Percentiles rank a stretch among this genome's conserved stretches.
Conservation (phyloP, 2,329 filamentous ascomycete species). For the Fusarium musae region DNA sequence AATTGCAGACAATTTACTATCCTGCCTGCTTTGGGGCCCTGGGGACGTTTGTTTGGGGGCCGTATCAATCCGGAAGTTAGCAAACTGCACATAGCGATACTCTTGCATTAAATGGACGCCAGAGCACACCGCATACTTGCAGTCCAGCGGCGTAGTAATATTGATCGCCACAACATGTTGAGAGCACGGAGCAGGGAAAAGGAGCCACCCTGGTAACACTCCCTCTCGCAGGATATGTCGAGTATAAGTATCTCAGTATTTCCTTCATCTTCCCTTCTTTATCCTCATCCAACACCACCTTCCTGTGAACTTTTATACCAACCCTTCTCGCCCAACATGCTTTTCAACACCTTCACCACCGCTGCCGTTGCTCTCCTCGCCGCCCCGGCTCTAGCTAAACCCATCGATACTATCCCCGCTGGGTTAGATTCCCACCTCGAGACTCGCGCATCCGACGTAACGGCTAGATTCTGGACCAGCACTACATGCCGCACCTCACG, state of each 20-base stretch:
- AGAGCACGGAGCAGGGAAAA: too few species aligned
- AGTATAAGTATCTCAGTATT: neutral
- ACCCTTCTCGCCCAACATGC: neutral
- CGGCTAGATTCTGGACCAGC: too few species aligned
- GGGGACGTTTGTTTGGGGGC: neutral
- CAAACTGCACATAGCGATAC: accelerated
- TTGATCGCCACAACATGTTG: accelerated
- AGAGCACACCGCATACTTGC: neutral
- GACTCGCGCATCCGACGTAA: neutral
- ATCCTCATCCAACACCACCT: too few species aligned
- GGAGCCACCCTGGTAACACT: too few species aligned
- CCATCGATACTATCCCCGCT: neutral
- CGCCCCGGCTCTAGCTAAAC: neutral
- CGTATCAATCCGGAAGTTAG: neutral
- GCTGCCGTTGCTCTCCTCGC: neutral
- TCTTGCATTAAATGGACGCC: accelerated
- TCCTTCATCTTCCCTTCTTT: neutral
- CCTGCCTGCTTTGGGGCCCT: neutral
- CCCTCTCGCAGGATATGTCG: accelerated
- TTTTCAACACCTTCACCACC: neutral
- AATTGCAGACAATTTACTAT: neutral
- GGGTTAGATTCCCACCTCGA: neutral
- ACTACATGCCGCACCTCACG: too few species aligned
- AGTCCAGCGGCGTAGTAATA: neutral
- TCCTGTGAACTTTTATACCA: accelerated